Base-by-base conservation (phyloP, 2,329 filamentous ascomycete genomes). In the Pestalotiopsis sp. region DNA sequence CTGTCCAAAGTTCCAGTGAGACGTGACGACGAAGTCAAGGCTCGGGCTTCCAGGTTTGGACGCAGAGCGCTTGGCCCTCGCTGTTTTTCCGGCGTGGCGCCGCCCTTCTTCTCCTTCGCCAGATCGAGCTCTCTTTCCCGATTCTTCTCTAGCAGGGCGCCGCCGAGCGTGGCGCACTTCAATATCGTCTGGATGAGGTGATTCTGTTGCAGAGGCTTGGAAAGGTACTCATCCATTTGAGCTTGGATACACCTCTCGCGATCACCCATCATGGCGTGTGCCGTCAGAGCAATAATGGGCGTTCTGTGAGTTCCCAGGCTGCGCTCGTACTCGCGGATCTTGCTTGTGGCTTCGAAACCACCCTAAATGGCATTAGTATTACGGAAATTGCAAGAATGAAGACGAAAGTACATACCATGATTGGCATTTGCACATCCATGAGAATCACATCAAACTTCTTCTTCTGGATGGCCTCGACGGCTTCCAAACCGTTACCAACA, bases 371-470 rank as follows among this genome's bases (percentile, higher is more conserved):
- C 6, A 10, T 64, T 52, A 64, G 24, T 14, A 39, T 67, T 64
- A 39, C 24, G 20, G 17, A 26, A 30, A n/a, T 40, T 20, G 20
- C 55, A 64, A 44, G 65, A 58, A 52, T 35, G 57, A 44, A 71
- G 70, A 26, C 10, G 30, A 58, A 17, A 65, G n/a, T 40, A 69
- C 89, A 83, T 82, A 92, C 91, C 94, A 98, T 98, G 75, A 98
- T 92, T n/a, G 96, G 96, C 96, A 99, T 99, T 79, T 98, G 96
- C 20, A 99, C 96, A 77, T 99, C 96, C 96, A 99, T 99, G 62
- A 99, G 86, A 71, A 99, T 96, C 70, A 97, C 93, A 79, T 99
- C 96, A 78, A 97, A 99, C 77, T 93, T 92, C 82, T 92, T 95
- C 78, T 91, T 89, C 85, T 97, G 94, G 73, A 98, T 90, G n/a